Evolutionary conservation across 495 filamentous ascomycete species (phyloP).

Genomic region (Aspergillus taichungensis): DNA sequence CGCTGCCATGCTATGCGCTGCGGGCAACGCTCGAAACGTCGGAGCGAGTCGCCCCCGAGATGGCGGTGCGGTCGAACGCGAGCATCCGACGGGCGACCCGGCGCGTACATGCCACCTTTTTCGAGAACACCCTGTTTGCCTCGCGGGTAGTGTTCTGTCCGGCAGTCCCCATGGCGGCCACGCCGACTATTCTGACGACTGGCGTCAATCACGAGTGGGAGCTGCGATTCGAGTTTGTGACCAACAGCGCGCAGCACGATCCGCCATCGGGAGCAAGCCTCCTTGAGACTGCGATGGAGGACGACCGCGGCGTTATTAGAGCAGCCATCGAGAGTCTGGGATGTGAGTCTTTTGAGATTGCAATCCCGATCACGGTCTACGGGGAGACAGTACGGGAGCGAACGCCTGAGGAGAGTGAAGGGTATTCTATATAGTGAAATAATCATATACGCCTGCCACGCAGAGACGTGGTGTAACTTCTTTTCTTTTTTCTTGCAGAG

Average conservation of each 20-base stretch:
- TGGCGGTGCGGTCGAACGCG: conserved; percentile 76
- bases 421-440: conserved; percentile 32
- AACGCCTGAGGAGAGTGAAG: conserved; percentile 37
- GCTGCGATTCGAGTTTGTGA: conserved; percentile 82
- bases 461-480: conserved; percentile 1
- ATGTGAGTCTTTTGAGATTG: conserved; percentile 85
- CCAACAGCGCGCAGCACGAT: conserved; percentile 37
- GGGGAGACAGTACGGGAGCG: conserved; percentile 51
- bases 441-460: conserved; percentile 1
- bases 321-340: conserved; percentile 66
- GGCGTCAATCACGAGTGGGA: conserved; percentile 81
- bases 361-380: conserved; percentile 75
- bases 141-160: conserved; percentile 69
- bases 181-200: conserved; percentile 82
- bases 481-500: conserved; percentile 3
- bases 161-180: conserved; percentile 69
- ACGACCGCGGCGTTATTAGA: conserved; percentile 64
- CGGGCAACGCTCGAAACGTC: conserved; percentile 67
- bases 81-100: conserved; percentile 81
- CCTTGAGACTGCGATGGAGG: conserved; percentile 50
- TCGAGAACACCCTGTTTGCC: conserved; percentile 74
- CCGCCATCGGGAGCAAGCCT: conserved; percentile 31
- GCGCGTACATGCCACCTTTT: conserved; percentile 62
- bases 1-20: conserved; percentile 72
- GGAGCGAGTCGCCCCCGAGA: conserved; percentile 64